Percentiles rank a stretch among this genome's conserved stretches.
These are phyloP conservation scores for Mortierella claussenii DNA, from an alignment of 192 early-diverging fungal species.

Conservation along the genomic window DNA sequence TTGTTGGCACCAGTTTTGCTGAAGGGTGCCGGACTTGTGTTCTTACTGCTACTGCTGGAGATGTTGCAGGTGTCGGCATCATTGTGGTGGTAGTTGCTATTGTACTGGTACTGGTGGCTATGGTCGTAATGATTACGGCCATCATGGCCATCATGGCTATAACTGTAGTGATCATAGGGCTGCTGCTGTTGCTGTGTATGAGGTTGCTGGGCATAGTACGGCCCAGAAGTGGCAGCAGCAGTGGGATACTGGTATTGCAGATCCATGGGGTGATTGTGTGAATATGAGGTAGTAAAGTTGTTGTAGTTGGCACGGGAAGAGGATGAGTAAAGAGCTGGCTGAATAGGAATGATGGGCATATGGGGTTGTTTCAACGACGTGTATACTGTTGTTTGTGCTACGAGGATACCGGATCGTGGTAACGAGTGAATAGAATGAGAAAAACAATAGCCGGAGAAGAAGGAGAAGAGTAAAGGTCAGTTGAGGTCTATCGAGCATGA, in stretches of 20 bases:
- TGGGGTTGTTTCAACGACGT: neutral
- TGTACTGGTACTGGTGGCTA: slow-evolving; percentile 2
- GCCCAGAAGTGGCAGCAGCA: neutral
- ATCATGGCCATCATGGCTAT: slow-evolving; percentile 4
- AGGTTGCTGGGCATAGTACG: slow-evolving; percentile 2
- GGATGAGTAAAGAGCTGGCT: neutral
- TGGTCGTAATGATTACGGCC: neutral
- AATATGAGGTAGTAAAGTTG: too few relatives aligned
- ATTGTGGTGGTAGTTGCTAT: slow-evolving; percentile 5
- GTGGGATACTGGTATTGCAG: neutral
- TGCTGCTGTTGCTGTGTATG: slow-evolving; percentile 19
- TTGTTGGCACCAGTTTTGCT: slow-evolving; percentile 6
- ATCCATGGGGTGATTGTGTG: slow-evolving; percentile 9
- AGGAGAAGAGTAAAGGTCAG: neutral
- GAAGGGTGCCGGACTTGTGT: slow-evolving; percentile 9
- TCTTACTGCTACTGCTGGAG: slow-evolving; percentile 21
- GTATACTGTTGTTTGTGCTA: neutral
- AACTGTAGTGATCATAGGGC: slow-evolving; percentile 17
- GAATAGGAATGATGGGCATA: neutral
- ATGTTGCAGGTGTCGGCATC: neutral
- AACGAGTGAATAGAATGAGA: neutral
- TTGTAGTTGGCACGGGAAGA: neutral
- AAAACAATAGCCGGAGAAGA: neutral
- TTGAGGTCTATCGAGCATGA: neutral
- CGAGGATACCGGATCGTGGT: neutral